These are phyloP conservation scores for Penicillium italicum DNA, from an alignment of 2,329 filamentous ascomycete species.

Conservation along the genomic window DNA sequence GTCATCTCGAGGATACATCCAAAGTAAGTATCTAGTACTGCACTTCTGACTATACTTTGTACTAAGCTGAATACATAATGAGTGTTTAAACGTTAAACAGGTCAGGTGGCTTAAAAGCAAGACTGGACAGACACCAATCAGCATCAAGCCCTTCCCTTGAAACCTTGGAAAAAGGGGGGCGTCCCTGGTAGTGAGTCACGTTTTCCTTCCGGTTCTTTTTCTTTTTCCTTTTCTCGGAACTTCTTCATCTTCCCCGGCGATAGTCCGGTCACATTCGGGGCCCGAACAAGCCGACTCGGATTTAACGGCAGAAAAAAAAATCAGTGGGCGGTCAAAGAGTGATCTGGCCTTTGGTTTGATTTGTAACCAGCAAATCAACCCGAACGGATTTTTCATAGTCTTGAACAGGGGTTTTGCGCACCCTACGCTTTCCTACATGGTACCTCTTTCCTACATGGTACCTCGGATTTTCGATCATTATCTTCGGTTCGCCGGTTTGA, in stretches of 20 bases:
- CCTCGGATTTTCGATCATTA: neutral
- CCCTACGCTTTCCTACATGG: neutral
- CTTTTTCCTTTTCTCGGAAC: constrained; percentile 25
- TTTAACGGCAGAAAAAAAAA: neutral
- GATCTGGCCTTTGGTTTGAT: neutral
- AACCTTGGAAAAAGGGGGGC: constrained; percentile 5
- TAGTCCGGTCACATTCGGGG: constrained; percentile 16
- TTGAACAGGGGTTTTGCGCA: neutral
- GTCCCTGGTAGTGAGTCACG: constrained; percentile 19
- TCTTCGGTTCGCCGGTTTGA: neutral
- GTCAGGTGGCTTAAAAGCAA: constrained; percentile 3
- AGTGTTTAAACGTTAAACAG: neutral
- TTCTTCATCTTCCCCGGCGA: neutral
- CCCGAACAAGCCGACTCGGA: constrained; percentile 1
- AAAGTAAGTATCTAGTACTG: neutral
- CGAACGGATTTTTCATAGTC: no score
- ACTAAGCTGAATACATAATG: neutral
- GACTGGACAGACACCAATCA: constrained; percentile 13
- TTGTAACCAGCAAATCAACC: neutral
- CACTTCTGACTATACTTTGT: no score
- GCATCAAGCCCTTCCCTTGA: neutral
- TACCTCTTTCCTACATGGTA: neutral
- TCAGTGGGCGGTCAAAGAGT: neutral
- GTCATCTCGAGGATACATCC: neutral
- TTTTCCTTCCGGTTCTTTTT: constrained; percentile 25